Percentiles rank a stretch among this genome's conserved stretches.
These are phyloP conservation scores for Apodospora peruviana DNA, from an alignment of 495 filamentous ascomycete species.

Conservation along the genomic window DNA sequence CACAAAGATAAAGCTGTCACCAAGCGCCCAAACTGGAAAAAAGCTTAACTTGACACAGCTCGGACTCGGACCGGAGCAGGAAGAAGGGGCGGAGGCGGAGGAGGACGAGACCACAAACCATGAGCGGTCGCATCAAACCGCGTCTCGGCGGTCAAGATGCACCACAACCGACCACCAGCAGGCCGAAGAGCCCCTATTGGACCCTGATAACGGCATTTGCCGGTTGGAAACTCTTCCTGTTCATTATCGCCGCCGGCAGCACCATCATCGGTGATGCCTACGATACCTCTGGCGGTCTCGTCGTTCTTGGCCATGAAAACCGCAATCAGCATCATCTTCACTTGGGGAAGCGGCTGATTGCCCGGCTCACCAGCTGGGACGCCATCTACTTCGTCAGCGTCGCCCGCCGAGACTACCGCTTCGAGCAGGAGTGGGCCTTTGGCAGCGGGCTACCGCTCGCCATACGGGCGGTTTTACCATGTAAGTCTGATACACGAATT, in stretches of 20 bases:
- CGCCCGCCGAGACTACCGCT: slow-evolving; percentile 67
- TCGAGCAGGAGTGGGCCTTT: slow-evolving; percentile 98
- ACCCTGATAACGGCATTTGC: slow-evolving; percentile 37
- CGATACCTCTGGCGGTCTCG: slow-evolving; percentile 76
- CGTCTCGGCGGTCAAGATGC: no score
- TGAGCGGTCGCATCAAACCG: no score
- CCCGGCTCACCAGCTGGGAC: slow-evolving; percentile 80
- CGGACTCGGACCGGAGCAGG: no score
- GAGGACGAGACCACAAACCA: no score
- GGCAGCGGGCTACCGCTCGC: slow-evolving; percentile 59
- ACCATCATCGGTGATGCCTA: slow-evolving; percentile 70
- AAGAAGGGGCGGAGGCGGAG: no score
- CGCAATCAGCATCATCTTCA: slow-evolving; percentile 57
- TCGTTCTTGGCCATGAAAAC: slow-evolving; percentile 8
- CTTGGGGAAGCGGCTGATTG: slow-evolving; percentile 42
- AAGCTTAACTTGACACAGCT: no score
- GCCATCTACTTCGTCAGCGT: slow-evolving; percentile 76
- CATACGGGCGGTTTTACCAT: slow-evolving; percentile 31
- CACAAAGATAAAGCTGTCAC: no score
- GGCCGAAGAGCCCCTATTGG: slow-evolving; percentile 25
- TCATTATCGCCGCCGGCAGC: slow-evolving; percentile 52
- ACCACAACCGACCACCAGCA: no score
- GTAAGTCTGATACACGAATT: slow-evolving; percentile 25
- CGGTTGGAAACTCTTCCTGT: slow-evolving; percentile 69
- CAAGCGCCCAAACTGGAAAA: no score